Conservation (phyloP, 225 moss, liverwort and hornwort genomes). For the Physcomitrium patens region DNA sequence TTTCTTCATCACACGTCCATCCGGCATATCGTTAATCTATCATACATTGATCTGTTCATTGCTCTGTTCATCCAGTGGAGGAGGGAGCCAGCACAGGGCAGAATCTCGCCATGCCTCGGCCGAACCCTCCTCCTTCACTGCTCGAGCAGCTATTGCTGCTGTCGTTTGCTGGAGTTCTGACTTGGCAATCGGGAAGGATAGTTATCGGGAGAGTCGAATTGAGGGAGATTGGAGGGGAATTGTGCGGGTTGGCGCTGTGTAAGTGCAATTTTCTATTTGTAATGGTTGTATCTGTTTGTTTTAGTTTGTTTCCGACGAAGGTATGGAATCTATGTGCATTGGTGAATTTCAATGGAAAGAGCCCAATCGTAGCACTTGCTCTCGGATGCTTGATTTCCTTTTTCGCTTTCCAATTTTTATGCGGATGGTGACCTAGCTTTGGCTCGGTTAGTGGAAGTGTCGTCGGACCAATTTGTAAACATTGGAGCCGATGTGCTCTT, state of each 20-base stretch:
- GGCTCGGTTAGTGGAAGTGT: background rate
- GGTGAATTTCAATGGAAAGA: background rate
- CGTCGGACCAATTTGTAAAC: background rate
- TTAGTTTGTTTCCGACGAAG: no score
- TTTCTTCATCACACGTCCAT: no score
- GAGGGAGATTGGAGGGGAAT: conserved; percentile 9
- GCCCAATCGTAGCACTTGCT: background rate
- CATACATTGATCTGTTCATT: no score
- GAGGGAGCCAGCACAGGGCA: conserved; percentile 37
- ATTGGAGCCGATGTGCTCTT: conserved; percentile 12
- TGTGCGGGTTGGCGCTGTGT: background rate
- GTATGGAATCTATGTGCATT: no score
- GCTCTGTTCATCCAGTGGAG: conserved; percentile 11
- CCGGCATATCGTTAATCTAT: no score
- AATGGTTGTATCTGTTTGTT: no score
- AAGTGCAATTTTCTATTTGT: background rate
- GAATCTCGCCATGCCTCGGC: conserved; percentile 46
- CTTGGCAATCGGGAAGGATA: conserved; percentile 25
- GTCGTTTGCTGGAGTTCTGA: conserved; percentile 44
- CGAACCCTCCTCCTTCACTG: conserved; percentile 44
- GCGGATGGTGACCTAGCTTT: background rate
- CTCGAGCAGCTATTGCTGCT: conserved; percentile 35
- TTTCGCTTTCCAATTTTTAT: background rate
- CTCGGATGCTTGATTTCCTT: background rate
- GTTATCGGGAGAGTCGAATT: background rate